phyloP scores from a whole-genome alignment of 1,284 basidiomycete species.

The Ustilago tritici region DNA sequence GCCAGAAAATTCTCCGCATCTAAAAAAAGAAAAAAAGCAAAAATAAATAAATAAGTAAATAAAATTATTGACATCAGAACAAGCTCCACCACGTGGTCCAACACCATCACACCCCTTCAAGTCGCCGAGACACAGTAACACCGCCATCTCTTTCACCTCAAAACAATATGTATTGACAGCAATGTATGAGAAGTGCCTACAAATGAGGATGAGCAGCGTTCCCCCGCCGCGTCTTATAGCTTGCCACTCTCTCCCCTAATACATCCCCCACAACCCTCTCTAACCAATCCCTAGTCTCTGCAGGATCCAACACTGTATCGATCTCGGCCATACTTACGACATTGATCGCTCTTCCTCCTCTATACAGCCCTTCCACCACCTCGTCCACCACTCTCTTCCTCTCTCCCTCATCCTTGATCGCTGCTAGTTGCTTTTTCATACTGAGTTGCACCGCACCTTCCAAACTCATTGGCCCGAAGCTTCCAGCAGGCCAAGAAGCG shows the following conservation, averaged over 20 bases:
- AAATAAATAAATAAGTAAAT: neutral
- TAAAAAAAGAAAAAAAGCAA: neutral
- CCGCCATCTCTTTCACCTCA: too few relatives aligned
- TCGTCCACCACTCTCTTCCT: constrained; percentile 24
- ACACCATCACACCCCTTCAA: neutral
- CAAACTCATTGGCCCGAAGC: constrained; percentile 47
- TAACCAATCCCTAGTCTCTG: constrained; percentile 52
- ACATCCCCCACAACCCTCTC: constrained; percentile 15
- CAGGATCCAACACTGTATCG: constrained; percentile 58
- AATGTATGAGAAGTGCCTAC: constrained; percentile 1
- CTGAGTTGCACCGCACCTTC: constrained; percentile 54
- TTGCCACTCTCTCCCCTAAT: constrained; percentile 25
- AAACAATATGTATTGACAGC: neutral
- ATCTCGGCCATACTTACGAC: constrained; percentile 51
- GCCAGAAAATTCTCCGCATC: constrained; percentile 5
- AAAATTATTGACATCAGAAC: neutral
- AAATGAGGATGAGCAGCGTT: constrained; percentile 14
- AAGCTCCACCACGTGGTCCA: neutral
- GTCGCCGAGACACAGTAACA: too few relatives aligned
- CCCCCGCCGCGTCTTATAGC: constrained; percentile 13
- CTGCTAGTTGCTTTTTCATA: constrained; percentile 50
- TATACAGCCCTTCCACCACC: constrained; percentile 45
- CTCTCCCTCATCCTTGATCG: constrained; percentile 30
- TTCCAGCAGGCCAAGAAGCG: constrained; percentile 46
- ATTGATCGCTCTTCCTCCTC: constrained; percentile 42